These are phyloP conservation scores for Dothistroma pini DNA, from an alignment of 2,329 filamentous ascomycete species.

Conservation along the genomic window DNA sequence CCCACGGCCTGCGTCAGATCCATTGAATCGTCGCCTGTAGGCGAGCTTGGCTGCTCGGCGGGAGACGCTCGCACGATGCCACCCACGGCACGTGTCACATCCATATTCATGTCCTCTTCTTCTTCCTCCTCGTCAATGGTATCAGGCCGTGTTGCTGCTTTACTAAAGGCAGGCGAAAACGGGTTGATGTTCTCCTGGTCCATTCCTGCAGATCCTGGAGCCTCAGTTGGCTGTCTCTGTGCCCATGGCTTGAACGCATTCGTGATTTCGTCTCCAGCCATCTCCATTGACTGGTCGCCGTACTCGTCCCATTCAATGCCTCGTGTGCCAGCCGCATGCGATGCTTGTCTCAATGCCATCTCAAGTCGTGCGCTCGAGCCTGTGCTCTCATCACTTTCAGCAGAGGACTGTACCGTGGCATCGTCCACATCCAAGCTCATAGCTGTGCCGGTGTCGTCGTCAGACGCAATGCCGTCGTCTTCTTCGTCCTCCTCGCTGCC, in stretches of 20 bases:
- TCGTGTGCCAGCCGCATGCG: constrained; percentile 70
- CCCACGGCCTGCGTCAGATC: constrained; percentile 56
- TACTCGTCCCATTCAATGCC: constrained; percentile 58
- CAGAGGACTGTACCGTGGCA: constrained; percentile 38
- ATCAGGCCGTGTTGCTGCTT: constrained; percentile 29
- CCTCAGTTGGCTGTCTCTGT: constrained; percentile 40
- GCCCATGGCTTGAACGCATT: constrained; percentile 71
- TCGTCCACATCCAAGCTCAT: constrained; percentile 69
- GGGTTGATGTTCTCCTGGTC: constrained; percentile 52
- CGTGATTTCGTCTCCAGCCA: constrained; percentile 64
- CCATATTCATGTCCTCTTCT: constrained; percentile 79
- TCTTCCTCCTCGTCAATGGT: constrained; percentile 36
- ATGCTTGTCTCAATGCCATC: constrained; percentile 70
- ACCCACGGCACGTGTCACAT: constrained; percentile 80
- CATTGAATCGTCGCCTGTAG: constrained; percentile 43
- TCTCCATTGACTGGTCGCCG: constrained; percentile 51
- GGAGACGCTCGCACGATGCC: constrained; percentile 61
- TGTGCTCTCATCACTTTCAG: constrained; percentile 47
- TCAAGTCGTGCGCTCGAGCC: constrained; percentile 72
- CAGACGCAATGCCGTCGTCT: constrained; percentile 46
- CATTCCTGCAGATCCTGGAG: constrained; percentile 25
- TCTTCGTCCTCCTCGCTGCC: constrained; percentile 56
- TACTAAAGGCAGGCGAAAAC: constrained; percentile 44
- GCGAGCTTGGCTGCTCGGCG: constrained; percentile 36
- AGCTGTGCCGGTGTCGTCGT: constrained; percentile 70